phyloP scores from a whole-genome alignment of 306 rosid species.

The Alnus glutinosa region DNA sequence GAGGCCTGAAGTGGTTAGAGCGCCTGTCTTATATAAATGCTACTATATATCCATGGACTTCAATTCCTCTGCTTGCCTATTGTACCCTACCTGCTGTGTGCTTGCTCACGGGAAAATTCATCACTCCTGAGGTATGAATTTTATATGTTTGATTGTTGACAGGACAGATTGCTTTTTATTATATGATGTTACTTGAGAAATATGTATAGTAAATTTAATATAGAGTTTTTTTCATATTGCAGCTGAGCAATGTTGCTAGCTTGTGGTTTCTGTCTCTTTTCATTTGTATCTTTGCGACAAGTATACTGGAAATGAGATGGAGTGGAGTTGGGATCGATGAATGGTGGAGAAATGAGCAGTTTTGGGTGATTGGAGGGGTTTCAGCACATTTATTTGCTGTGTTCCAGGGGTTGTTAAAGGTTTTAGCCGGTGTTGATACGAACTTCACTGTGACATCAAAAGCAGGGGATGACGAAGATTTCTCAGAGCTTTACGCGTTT shows the following conservation, averaged over 20 bases:
- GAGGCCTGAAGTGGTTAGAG: constrained; percentile 66
- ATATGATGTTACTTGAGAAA: neutral
- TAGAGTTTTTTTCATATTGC: constrained; percentile 26
- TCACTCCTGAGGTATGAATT: constrained; percentile 61
- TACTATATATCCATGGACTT: constrained; percentile 66
- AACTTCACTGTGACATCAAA: constrained; percentile 53
- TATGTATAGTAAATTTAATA: neutral
- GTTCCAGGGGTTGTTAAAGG: constrained; percentile 58
- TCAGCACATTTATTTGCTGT: constrained; percentile 65
- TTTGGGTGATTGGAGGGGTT: constrained; percentile 76
- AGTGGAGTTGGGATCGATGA: constrained; percentile 64
- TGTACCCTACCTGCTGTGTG: constrained; percentile 74
- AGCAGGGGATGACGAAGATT: constrained; percentile 26
- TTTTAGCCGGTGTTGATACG: constrained; percentile 58
- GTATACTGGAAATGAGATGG: constrained; percentile 74
- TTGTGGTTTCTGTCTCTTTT: constrained; percentile 74
- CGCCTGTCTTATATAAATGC: constrained; percentile 69
- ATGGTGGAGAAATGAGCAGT: constrained; percentile 87
- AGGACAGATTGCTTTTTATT: neutral
- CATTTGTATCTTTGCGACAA: constrained; percentile 56
- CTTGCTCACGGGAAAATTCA: constrained; percentile 69
- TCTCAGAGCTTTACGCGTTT: constrained; percentile 37
- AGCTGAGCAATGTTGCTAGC: constrained; percentile 53
- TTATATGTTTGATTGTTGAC: constrained; percentile 1
- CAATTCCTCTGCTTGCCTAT: constrained; percentile 67